A percentile compares a stretch with the other conserved stretches of the same genome.
Conservation (phyloP, 164 flowering plant species). For the Tinospora cordifolia region DNA sequence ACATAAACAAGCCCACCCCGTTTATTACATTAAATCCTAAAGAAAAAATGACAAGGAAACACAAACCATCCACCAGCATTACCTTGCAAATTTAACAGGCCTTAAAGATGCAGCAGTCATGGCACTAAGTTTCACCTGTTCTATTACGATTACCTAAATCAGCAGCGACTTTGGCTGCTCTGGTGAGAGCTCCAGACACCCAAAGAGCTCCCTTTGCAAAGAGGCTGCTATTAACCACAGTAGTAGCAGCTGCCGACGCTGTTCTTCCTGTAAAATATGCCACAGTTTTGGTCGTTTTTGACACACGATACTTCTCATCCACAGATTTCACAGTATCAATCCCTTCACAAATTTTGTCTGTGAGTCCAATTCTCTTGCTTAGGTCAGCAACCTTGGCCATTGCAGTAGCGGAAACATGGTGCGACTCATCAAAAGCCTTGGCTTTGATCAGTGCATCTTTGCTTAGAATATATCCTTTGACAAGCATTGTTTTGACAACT, state of each 20-base stretch:
- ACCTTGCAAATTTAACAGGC: not conserved
- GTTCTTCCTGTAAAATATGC: constrained; percentile 54
- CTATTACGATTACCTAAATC: constrained; percentile 49
- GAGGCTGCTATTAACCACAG: constrained; percentile 70
- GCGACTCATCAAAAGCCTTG: constrained; percentile 72
- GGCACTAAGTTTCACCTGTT: constrained; percentile 12
- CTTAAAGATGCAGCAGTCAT: not conserved
- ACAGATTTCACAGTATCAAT: constrained; percentile 52
- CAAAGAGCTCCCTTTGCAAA: constrained; percentile 76
- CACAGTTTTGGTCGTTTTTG: constrained; percentile 47
- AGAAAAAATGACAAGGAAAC: no score
- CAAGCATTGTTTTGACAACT: constrained; percentile 66
- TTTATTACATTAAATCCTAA: no score
- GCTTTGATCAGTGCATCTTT: constrained; percentile 75
- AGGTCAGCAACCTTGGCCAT: constrained; percentile 65
- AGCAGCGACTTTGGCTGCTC: constrained; percentile 66
- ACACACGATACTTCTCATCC: constrained; percentile 53
- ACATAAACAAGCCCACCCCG: no score
- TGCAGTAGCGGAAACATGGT: constrained; percentile 58
- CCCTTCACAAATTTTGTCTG: constrained; percentile 56
- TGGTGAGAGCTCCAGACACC: constrained; percentile 61
- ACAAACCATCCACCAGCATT: no score
- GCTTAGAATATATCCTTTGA: constrained; percentile 72
- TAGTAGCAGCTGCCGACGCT: constrained; percentile 52
- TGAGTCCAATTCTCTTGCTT: constrained; percentile 57